phyloP scores from a whole-genome alignment of 2,329 filamentous ascomycete species.

The Curvularia hawaiiensis region DNA sequence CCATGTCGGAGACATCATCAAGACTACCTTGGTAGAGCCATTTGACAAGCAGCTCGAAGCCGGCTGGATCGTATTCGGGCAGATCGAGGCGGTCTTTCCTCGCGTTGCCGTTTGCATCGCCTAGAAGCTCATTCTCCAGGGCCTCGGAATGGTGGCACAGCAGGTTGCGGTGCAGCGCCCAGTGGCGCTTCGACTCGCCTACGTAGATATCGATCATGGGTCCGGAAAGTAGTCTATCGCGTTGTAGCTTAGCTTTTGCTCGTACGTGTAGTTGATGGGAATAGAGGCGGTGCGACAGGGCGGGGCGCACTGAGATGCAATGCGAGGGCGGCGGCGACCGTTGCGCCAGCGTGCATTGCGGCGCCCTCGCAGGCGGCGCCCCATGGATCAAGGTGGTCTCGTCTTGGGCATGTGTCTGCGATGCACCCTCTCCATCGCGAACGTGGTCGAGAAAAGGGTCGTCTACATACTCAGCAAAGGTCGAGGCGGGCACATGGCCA shows the following conservation, averaged over 20 bases:
- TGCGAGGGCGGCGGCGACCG: conserved; percentile 14
- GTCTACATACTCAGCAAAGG: conserved; percentile 59
- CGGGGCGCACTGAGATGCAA: conserved; percentile 38
- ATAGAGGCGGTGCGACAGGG: conserved; percentile 43
- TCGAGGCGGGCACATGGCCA: conserved; percentile 53
- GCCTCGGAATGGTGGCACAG: conserved; percentile 59
- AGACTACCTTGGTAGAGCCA: conserved; percentile 62
- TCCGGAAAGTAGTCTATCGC: conserved; percentile 59
- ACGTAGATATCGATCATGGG: conserved; percentile 59
- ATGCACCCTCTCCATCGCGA: conserved; percentile 17
- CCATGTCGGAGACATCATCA: conserved; percentile 55
- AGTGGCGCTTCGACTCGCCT: conserved; percentile 53
- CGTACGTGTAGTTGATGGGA: conserved; percentile 47
- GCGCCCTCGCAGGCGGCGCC: conserved; percentile 23
- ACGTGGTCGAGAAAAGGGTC: conserved; percentile 28
- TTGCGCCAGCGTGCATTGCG: conserved; percentile 21
- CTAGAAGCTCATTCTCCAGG: conserved; percentile 47
- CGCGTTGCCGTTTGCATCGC: conserved; percentile 40
- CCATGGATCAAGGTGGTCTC: conserved; percentile 14
- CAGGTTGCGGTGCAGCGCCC: conserved; percentile 59
- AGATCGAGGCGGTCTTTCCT: conserved; percentile 53
- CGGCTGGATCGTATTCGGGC: conserved; percentile 55
- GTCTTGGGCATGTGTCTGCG: conserved; percentile 18
- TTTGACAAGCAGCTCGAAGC: conserved; percentile 61
- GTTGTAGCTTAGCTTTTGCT: conserved; percentile 53